Percentiles rank a stretch among this genome's conserved stretches.
These are phyloP conservation scores for Macrolepiota fuliginosa DNA, from an alignment of 768 basidiomycete species.

Conservation along the genomic window DNA sequence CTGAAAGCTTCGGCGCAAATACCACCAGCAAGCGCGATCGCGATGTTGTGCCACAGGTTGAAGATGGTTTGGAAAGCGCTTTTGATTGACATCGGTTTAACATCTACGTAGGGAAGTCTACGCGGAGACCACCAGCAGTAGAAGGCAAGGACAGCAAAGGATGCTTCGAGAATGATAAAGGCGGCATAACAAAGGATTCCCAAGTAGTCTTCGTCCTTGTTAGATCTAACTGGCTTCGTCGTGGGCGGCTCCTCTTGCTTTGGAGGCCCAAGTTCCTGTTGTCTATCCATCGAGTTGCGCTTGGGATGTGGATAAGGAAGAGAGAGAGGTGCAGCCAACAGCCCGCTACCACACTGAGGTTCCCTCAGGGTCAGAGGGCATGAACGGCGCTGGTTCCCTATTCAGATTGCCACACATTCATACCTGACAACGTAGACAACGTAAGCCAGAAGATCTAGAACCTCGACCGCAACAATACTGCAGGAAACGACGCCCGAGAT, in stretches of 20 bases:
- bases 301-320: not conserved
- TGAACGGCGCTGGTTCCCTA: not conserved
- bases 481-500: too few relatives aligned
- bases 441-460: too few relatives aligned
- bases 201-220: not conserved
- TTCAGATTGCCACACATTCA: too few relatives aligned
- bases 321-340: not conserved
- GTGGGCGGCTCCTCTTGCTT: not conserved
- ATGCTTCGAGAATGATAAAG: not conserved
- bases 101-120: not conserved
- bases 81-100: not conserved
- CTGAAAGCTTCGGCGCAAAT: slow-evolving; percentile 9
- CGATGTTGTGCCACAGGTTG: slow-evolving; percentile 8
- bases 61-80: not conserved
- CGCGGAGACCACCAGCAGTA: slow-evolving; percentile 1
- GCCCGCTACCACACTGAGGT: not conserved
- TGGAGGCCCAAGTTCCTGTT: not conserved
- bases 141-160: not conserved
- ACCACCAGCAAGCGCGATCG: not conserved
- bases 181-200: not conserved
- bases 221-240: not conserved
- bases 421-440: too few relatives aligned
- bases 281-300: not conserved
- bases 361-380: not conserved
- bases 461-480: too few relatives aligned